phyloP scores from a whole-genome alignment of 306 rosid genomes.

The Cicer pinnatifidum region DNA sequence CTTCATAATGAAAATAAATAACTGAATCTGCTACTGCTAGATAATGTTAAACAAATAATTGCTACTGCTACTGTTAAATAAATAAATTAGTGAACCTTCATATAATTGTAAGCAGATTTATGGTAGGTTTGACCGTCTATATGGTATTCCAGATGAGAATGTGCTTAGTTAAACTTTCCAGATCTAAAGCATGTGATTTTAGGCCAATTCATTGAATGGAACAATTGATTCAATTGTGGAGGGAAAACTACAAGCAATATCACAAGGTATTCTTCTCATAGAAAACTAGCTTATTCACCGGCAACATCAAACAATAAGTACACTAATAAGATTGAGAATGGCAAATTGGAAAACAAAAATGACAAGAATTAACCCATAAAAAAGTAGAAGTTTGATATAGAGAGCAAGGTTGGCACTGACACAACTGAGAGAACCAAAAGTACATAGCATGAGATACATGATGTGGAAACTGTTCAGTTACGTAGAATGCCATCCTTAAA shows the following conservation, averaged over 20 bases:
- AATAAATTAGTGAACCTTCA: no score
- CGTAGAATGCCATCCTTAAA: conserved; percentile 97
- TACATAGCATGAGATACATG: conserved; percentile 47
- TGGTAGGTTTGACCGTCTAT: no score
- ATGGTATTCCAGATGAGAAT: conserved; percentile 59
- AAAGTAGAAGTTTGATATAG: conserved; percentile 36
- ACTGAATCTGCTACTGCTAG: no score
- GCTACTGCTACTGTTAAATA: no score
- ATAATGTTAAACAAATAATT: no score
- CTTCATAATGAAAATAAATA: no score
- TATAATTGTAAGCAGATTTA: no score
- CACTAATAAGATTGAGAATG: conserved; percentile 16
- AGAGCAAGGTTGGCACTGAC: conserved; percentile 49
- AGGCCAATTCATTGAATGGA: conserved; percentile 69
- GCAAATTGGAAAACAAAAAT: conserved; percentile 33
- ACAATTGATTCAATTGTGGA: conserved; percentile 76
- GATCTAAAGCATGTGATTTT: conserved; percentile 66
- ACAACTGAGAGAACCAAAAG: conserved; percentile 57
- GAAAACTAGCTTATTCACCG: background rate
- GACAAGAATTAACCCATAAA: no score
- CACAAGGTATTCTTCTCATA: conserved; percentile 42
- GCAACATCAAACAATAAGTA: conserved; percentile 40
- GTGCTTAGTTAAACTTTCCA: conserved; percentile 84
- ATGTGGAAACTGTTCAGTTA: conserved; percentile 72
- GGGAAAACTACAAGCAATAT: conserved; percentile 73